phyloP scores from a whole-genome alignment of 129 eudicot species.

The Arctium lappa region DNA sequence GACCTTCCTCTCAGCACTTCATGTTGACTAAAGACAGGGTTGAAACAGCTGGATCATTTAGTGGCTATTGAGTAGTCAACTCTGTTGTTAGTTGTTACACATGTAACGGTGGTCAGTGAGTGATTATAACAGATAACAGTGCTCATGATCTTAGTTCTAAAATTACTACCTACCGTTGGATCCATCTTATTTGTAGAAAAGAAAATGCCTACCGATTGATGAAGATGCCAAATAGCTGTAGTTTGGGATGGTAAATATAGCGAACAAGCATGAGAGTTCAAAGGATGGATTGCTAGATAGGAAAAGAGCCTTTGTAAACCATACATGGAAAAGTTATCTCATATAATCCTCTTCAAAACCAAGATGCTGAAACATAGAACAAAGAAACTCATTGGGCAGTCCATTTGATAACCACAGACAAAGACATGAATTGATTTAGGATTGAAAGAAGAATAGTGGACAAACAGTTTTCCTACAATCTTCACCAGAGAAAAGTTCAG shows the following conservation, averaged over 20 bases:
- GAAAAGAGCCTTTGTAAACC: not conserved
- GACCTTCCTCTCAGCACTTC: not conserved
- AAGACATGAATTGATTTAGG: not conserved
- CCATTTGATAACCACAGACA: too few species aligned
- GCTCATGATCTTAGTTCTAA: not conserved
- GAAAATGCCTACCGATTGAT: not conserved
- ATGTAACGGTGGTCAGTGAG: not conserved
- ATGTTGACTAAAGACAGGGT: not conserved
- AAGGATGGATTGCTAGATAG: not conserved
- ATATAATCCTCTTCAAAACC: not conserved
- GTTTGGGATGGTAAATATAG: not conserved
- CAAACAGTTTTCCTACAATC: too few species aligned
- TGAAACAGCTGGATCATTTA: not conserved
- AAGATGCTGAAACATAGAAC: not conserved
- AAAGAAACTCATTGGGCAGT: not conserved
- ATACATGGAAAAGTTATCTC: not conserved
- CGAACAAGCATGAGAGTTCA: not conserved
- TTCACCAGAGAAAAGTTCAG: too few species aligned
- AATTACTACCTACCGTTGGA: not conserved
- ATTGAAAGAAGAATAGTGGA: not conserved
- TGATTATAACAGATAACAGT: not conserved
- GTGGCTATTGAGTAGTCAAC: not conserved
- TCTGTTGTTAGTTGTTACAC: not conserved
- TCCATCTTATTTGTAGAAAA: not conserved
- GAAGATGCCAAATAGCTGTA: not conserved